Evolutionary conservation across 768 basidiomycete species (phyloP).

Genomic region (Baorangia bicolor): DNA sequence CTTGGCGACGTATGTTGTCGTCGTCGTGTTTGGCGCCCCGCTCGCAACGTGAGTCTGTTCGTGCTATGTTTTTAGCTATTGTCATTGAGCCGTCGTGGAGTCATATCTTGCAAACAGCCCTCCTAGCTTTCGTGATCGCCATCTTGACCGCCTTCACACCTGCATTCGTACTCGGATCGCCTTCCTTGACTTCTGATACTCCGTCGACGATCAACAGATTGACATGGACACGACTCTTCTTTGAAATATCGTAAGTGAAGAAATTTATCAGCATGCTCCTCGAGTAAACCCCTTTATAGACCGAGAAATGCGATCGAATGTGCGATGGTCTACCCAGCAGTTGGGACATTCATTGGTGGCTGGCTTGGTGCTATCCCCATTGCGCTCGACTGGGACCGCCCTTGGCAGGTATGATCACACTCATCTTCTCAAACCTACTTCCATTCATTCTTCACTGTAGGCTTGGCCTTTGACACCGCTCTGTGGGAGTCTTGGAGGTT

Average conservation of each 20-base stretch:
- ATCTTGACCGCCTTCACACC: slow-evolving; percentile 65
- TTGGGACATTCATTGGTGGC: slow-evolving; percentile 69
- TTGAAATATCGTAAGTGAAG: slow-evolving; percentile 70
- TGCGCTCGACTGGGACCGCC: slow-evolving; percentile 94
- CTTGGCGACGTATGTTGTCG: slow-evolving; percentile 43
- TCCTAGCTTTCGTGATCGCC: slow-evolving; percentile 68
- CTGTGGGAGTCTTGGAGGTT: slow-evolving; percentile 68
- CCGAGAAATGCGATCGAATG: slow-evolving; percentile 69
- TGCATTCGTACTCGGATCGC: slow-evolving; percentile 65
- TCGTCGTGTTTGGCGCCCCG: slow-evolving; percentile 78
- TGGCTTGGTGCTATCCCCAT: slow-evolving; percentile 86
- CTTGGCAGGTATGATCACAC: slow-evolving; percentile 81
- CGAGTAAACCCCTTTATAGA: slow-evolving; percentile 32
- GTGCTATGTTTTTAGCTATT: not conserved
- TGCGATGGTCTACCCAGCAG: slow-evolving; percentile 73
- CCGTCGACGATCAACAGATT: slow-evolving; percentile 53
- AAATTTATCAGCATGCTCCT: not conserved
- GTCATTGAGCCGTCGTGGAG: slow-evolving; percentile 33
- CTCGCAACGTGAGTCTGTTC: slow-evolving; percentile 46
- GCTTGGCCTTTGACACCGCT: slow-evolving; percentile 83
- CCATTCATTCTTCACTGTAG: slow-evolving; percentile 37
- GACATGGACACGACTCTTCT: slow-evolving; percentile 79
- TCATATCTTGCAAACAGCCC: slow-evolving; percentile 56
- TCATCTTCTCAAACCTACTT: slow-evolving; percentile 1
- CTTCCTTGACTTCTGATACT: slow-evolving; percentile 44